phyloP scores from a whole-genome alignment of 768 basidiomycete genomes.

The Pholiota microspora region DNA sequence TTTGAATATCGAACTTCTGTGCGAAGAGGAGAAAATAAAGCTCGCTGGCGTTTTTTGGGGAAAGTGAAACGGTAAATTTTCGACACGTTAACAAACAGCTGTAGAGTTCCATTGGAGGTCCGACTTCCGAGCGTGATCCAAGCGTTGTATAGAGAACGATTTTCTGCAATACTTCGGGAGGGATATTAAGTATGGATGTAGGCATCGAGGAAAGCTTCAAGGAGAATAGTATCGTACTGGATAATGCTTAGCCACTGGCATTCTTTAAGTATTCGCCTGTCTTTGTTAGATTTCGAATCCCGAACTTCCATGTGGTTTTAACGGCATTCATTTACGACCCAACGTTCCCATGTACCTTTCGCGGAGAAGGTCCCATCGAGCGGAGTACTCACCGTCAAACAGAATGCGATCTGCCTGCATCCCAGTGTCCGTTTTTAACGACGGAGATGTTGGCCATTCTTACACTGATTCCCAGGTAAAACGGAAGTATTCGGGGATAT shows the following conservation, averaged over 20 bases:
- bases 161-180: conserved; percentile 33
- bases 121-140: conserved; percentile 19
- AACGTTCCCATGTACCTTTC: conserved; percentile 18
- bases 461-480: conserved; percentile 5
- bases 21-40: conserved; percentile 40
- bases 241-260: background rate
- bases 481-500: conserved; percentile 8
- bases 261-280: background rate
- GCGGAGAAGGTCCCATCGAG: conserved; percentile 9
- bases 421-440: conserved; percentile 6
- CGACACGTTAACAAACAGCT: conserved; percentile 33
- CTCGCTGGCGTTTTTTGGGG: conserved; percentile 23
- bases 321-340: conserved; percentile 23
- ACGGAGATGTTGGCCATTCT: conserved; percentile 4
- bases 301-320: conserved; percentile 18
- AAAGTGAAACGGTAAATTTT: conserved; percentile 25
- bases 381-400: conserved; percentile 12
- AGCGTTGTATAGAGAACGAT: conserved; percentile 30
- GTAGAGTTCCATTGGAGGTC: conserved; percentile 30
- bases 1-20: conserved; percentile 47
- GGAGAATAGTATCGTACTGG: background rate
- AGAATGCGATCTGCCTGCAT: conserved; percentile 1
- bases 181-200: conserved; percentile 26
- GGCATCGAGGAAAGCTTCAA: conserved; percentile 27
- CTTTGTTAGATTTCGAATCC: conserved; percentile 9